These are phyloP conservation scores for Biscogniauxia sp. DNA, from an alignment of 2,329 filamentous ascomycete species.

Conservation along the genomic window DNA sequence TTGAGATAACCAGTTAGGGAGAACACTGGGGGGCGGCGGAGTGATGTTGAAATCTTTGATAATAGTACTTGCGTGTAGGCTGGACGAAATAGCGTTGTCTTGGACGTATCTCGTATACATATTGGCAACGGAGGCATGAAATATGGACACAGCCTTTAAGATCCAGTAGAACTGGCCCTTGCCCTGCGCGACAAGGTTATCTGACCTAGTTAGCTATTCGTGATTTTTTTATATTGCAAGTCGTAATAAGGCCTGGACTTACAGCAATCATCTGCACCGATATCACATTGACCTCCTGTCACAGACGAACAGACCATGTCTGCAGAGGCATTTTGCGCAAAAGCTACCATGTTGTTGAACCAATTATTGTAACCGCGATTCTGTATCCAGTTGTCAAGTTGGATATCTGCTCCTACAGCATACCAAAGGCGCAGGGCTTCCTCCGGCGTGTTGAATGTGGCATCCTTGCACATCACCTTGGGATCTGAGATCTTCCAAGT, in stretches of 20 bases:
- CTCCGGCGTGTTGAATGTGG: not conserved
- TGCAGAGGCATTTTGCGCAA: not conserved
- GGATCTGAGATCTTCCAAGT: not conserved
- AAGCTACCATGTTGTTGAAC: not conserved
- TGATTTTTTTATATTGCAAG: not conserved
- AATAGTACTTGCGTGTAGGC: not conserved
- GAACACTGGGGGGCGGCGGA: not conserved
- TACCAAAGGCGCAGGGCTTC: not conserved
- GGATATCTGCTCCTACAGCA: not conserved
- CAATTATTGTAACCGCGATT: not conserved
- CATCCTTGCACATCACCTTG: not conserved
- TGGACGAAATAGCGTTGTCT: not conserved
- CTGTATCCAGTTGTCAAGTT: not conserved
- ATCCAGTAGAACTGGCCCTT: not conserved
- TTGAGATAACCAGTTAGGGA: not conserved
- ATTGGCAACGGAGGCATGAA: not conserved
- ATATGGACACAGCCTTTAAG: not conserved
- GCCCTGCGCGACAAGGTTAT: not conserved
- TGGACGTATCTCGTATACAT: not conserved
- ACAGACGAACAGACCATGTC: not conserved
- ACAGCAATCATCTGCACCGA: not conserved
- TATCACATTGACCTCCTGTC: not conserved
- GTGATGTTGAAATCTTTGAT: constrained; percentile 1
- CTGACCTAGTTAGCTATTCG: not conserved
- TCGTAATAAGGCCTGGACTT: not conserved